Percentiles rank a stretch among this genome's conserved stretches.
phyloP scores from a whole-genome alignment of 163 green algal genomes.

The Picocystis sp. region DNA sequence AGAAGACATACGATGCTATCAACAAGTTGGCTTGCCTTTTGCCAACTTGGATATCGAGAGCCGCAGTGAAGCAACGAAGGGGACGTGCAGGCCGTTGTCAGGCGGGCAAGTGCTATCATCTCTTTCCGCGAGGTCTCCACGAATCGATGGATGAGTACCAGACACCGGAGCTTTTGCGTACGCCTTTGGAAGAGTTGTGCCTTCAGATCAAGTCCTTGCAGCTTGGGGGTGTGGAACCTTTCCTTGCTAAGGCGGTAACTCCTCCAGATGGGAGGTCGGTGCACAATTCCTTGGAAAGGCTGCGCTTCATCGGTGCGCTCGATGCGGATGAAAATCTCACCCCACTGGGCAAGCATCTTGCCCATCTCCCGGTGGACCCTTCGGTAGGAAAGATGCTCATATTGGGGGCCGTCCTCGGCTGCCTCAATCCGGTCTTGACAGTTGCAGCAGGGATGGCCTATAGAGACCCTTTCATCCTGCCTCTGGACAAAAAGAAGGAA shows the following conservation, averaged over 20 bases:
- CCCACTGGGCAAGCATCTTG: constrained; percentile 20
- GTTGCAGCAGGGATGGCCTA: constrained; percentile 22
- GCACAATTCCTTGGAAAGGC: constrained; percentile 15
- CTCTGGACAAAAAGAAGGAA: constrained; percentile 10
- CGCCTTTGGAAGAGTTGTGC: constrained; percentile 29
- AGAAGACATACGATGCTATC: constrained; percentile 31
- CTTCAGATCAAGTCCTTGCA: constrained; percentile 28
- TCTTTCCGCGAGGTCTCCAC: constrained; percentile 25
- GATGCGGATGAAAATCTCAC: constrained; percentile 23
- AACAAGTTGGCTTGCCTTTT: constrained; percentile 24
- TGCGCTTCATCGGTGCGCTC: constrained; percentile 19
- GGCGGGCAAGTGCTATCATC: constrained; percentile 22
- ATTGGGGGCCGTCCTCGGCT: constrained; percentile 17
- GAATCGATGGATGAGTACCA: constrained; percentile 17
- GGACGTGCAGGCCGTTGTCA: constrained; percentile 26
- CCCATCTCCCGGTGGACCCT: constrained; percentile 21
- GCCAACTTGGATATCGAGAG: constrained; percentile 29
- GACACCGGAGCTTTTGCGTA: constrained; percentile 26
- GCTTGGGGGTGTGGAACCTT: constrained; percentile 9
- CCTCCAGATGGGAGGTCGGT: constrained; percentile 14
- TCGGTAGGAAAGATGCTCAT: constrained; percentile 34
- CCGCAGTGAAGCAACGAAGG: constrained; percentile 22
- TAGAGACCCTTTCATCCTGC: constrained; percentile 17
- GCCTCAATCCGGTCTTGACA: constrained; percentile 11
- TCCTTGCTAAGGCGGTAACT: constrained; percentile 12